phyloP scores from a whole-genome alignment of 257 asterid species.

The Salvia hispanica region DNA sequence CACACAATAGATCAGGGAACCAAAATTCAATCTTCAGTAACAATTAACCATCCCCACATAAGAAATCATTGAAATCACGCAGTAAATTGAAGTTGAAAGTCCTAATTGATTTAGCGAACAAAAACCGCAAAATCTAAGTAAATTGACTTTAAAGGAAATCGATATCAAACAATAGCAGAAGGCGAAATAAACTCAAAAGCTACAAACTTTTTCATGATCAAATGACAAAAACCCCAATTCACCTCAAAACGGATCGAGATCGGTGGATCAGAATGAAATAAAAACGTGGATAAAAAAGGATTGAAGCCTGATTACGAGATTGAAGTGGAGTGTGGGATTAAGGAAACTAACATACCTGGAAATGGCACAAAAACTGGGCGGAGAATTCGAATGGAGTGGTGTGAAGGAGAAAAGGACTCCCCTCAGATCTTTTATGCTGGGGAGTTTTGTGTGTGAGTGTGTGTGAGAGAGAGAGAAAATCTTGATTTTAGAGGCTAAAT shows the following conservation, averaged over 20 bases:
- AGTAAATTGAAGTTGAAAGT: slow-evolving; percentile 7
- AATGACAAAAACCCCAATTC: neutral
- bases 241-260: slow-evolving; percentile 39
- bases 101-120: slow-evolving; percentile 1
- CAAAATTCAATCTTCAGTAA: slow-evolving; percentile 23
- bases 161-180: neutral
- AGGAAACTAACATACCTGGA: slow-evolving; percentile 36
- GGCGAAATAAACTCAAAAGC: slow-evolving; percentile 5
- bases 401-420: slow-evolving; percentile 35
- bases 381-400: slow-evolving; percentile 39
- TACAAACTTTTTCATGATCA: slow-evolving; percentile 26
- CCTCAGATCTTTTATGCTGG: no score
- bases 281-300: neutral
- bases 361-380: slow-evolving; percentile 28
- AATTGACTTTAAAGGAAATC: neutral
- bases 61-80: neutral
- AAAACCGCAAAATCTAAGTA: slow-evolving; percentile 4
- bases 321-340: slow-evolving; percentile 10
- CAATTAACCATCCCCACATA: slow-evolving; percentile 12
- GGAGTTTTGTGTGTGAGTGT: slow-evolving; percentile 31
- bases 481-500: neutral
- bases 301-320: slow-evolving; percentile 1
- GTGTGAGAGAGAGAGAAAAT: slow-evolving; percentile 19
- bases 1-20: slow-evolving; percentile 15
- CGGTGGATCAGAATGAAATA: slow-evolving; percentile 36